Percentiles rank a stretch among this genome's conserved stretches.
phyloP scores from a whole-genome alignment of 2,329 filamentous ascomycete genomes.

The Alternaria triticimaculans region DNA sequence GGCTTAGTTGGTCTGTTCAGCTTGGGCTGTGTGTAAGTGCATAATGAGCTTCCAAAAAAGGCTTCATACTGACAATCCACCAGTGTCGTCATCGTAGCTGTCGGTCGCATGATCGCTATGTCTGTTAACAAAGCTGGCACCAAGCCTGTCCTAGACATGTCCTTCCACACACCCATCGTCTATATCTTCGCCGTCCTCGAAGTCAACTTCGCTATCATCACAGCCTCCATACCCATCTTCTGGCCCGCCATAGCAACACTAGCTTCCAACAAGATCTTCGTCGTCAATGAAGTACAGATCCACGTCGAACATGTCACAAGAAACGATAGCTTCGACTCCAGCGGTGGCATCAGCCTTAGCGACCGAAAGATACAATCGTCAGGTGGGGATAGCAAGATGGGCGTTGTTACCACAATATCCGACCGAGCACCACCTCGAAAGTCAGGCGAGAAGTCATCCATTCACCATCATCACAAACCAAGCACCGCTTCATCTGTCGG shows the following conservation, averaged over 20 bases:
- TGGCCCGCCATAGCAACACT: slow-evolving; percentile 45
- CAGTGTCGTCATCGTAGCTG: slow-evolving; percentile 38
- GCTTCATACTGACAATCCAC: background rate
- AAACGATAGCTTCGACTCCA: slow-evolving; percentile 19
- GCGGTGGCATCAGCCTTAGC: slow-evolving; percentile 25
- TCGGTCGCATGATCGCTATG: slow-evolving; percentile 40
- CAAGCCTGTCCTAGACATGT: slow-evolving; percentile 38
- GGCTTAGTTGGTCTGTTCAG: slow-evolving; percentile 41
- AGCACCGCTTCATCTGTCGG: slow-evolving; percentile 19
- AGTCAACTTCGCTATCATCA: slow-evolving; percentile 48
- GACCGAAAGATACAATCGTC: slow-evolving; percentile 14
- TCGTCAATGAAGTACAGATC: slow-evolving; percentile 49
- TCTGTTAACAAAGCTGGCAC: slow-evolving; percentile 40
- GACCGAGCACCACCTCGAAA: slow-evolving; percentile 10
- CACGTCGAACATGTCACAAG: slow-evolving; percentile 33
- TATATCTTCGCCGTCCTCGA: slow-evolving; percentile 47
- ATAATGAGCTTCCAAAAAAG: slow-evolving; percentile 21
- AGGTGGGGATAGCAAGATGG: slow-evolving; percentile 16
- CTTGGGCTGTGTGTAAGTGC: slow-evolving; percentile 45
- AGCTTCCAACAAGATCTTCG: slow-evolving; percentile 45
- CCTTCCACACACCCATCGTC: slow-evolving; percentile 38
- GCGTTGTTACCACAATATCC: slow-evolving; percentile 17
- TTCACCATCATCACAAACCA: slow-evolving; percentile 11
- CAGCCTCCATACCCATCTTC: slow-evolving; percentile 48
- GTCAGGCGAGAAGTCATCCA: background rate